Conservation (phyloP, 768 basidiomycete genomes). For the Tylopilus vinaceipallidus region DNA sequence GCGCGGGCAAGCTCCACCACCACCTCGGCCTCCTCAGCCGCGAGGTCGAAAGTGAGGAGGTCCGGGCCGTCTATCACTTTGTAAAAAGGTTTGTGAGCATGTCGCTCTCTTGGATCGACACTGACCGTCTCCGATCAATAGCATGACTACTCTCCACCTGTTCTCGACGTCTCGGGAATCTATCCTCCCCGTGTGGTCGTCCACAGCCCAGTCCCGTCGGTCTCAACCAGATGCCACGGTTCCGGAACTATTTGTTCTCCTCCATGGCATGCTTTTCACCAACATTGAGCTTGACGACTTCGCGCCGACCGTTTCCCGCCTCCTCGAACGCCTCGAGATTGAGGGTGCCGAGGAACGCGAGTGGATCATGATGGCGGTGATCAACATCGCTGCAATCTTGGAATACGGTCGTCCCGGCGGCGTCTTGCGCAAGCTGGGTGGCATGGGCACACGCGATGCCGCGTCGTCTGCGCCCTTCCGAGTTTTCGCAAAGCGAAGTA, state of each 20-base stretch:
- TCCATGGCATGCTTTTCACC: slow-evolving; percentile 98
- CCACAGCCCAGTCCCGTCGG: slow-evolving; percentile 58
- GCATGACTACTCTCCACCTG: slow-evolving; percentile 89
- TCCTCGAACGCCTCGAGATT: slow-evolving; percentile 82
- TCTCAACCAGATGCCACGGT: slow-evolving; percentile 70
- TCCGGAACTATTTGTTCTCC: slow-evolving; percentile 81
- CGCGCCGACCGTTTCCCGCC: slow-evolving; percentile 71
- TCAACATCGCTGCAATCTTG: slow-evolving; percentile 78
- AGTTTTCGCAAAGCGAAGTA: slow-evolving; percentile 49
- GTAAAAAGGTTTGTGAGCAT: slow-evolving; percentile 72
- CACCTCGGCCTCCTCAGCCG: slow-evolving; percentile 86
- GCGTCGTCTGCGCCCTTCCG: slow-evolving; percentile 40
- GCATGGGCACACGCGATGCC: slow-evolving; percentile 39
- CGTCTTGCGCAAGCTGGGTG: slow-evolving; percentile 63
- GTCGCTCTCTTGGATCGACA: not conserved
- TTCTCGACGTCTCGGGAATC: slow-evolving; percentile 89
- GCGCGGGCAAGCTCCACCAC: slow-evolving; percentile 93
- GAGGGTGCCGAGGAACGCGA: slow-evolving; percentile 81
- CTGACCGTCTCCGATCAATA: slow-evolving; percentile 32
- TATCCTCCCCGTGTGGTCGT: slow-evolving; percentile 85
- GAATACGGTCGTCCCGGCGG: slow-evolving; percentile 84
- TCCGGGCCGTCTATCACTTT: slow-evolving; percentile 89
- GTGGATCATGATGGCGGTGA: slow-evolving; percentile 95
- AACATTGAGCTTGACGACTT: slow-evolving; percentile 95
- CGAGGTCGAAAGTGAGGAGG: slow-evolving; percentile 79